phyloP scores from a whole-genome alignment of 495 filamentous ascomycete species.

The Xylaria cubensis region DNA sequence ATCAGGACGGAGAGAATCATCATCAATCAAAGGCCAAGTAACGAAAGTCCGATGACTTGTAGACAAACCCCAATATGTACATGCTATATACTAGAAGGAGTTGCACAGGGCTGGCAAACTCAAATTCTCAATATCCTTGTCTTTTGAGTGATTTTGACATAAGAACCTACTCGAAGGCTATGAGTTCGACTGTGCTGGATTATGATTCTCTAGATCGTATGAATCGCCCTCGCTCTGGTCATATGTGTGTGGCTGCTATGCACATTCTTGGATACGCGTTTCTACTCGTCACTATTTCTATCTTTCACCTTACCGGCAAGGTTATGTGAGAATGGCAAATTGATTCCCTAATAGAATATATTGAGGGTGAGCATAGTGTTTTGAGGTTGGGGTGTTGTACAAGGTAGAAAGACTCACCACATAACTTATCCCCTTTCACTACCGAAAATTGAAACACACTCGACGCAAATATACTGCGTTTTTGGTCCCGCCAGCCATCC shows the following conservation, averaged over 20 bases:
- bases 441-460: too few species aligned
- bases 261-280: neutral
- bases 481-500: too few species aligned
- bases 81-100: too few species aligned
- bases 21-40: too few species aligned
- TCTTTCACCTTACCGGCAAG: neutral
- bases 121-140: neutral
- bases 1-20: too few species aligned
- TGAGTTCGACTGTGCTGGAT: neutral
- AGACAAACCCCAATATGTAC: too few species aligned
- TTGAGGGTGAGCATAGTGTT: neutral
- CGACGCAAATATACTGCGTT: too few species aligned
- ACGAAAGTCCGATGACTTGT: too few species aligned
- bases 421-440: too few species aligned
- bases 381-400: too few species aligned
- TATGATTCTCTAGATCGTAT: neutral
- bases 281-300: neutral
- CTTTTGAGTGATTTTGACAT: neutral
- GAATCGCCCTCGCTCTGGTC: neutral
- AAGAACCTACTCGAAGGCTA: neutral
- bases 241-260: neutral
- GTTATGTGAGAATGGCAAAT: neutral
- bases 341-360: neutral
- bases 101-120: too few species aligned
- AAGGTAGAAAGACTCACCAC: too few species aligned